Percentiles rank a stretch among this genome's conserved stretches.
These are phyloP conservation scores for Cryoendolithus antarcticus DNA, from an alignment of 2,329 filamentous ascomycete genomes.

Conservation along the genomic window DNA sequence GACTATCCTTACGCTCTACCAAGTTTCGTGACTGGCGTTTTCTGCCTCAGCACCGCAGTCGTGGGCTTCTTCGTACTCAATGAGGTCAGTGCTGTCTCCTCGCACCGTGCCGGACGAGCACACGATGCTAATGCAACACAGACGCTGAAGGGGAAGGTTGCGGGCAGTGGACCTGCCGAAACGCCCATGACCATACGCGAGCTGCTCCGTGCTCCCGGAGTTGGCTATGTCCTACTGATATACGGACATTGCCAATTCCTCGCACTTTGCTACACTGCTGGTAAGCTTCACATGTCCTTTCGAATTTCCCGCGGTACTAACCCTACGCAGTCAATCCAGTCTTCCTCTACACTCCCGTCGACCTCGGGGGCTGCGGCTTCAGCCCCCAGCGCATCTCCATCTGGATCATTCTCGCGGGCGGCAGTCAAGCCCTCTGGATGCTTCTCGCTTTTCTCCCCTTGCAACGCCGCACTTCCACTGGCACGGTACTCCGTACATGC, in stretches of 20 bases:
- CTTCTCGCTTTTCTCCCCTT: conserved; percentile 57
- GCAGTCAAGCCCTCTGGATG: conserved; percentile 59
- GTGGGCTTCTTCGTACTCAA: conserved; percentile 1
- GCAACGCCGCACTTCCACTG: conserved; percentile 54
- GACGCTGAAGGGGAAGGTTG: conserved; percentile 17
- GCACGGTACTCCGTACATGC: conserved; percentile 49
- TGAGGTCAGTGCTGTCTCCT: neutral
- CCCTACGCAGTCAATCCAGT: conserved; percentile 42
- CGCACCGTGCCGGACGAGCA: neutral
- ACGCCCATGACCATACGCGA: conserved; percentile 36
- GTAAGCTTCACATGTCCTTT: neutral
- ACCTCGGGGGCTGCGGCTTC: conserved; percentile 55
- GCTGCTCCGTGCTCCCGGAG: conserved; percentile 51
- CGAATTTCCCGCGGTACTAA: neutral
- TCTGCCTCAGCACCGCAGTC: conserved; percentile 33
- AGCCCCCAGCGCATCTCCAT: conserved; percentile 50
- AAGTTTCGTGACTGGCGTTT: conserved; percentile 42
- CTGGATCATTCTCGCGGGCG: conserved; percentile 52
- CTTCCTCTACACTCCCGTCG: conserved; percentile 52
- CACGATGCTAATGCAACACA: conserved; percentile 1
- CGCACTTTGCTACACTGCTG: conserved; percentile 57
- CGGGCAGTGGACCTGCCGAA: conserved; percentile 7
- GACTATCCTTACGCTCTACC: conserved; percentile 55
- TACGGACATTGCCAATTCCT: conserved; percentile 57
- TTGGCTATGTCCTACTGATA: conserved; percentile 52